Evolutionary conservation across 441 rosid species (phyloP).

Genomic region (Pelargonium myrrhifolium): DNA sequence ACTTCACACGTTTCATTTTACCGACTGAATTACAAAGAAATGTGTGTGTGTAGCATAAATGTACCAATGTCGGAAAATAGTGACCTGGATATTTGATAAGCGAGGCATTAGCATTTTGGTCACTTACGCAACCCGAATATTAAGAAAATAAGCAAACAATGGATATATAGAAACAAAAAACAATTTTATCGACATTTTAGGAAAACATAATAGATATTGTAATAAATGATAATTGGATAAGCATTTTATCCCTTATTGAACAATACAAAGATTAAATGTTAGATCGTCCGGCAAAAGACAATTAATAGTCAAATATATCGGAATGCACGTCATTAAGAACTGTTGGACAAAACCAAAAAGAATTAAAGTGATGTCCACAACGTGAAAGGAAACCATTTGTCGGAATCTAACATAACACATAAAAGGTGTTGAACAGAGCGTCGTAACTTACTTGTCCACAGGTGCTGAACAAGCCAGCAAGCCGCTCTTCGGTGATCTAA

Average conservation of each 20-base stretch:
- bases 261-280: not conserved
- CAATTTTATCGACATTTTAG: not conserved
- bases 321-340: not conserved
- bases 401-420: not conserved
- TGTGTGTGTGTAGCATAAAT: too few species aligned
- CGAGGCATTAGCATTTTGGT: not conserved
- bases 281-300: not conserved
- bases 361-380: too few species aligned
- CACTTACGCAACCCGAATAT: not conserved
- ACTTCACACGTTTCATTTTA: too few species aligned
- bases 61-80: too few species aligned
- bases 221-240: not conserved
- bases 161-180: not conserved
- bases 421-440: not conserved
- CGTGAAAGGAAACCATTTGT: too few species aligned
- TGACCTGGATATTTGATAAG: too few species aligned
- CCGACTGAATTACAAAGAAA: too few species aligned
- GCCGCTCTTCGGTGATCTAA: slow-evolving; percentile 64
- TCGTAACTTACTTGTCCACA: slow-evolving; percentile 57
- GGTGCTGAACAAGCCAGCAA: slow-evolving; percentile 50
- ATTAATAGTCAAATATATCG: not conserved
- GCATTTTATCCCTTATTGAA: not conserved
- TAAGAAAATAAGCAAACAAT: not conserved
- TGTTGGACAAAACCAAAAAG: not conserved
- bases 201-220: not conserved